These are phyloP conservation scores for Delonix regia DNA, from an alignment of 306 rosid species.

Conservation along the genomic window DNA sequence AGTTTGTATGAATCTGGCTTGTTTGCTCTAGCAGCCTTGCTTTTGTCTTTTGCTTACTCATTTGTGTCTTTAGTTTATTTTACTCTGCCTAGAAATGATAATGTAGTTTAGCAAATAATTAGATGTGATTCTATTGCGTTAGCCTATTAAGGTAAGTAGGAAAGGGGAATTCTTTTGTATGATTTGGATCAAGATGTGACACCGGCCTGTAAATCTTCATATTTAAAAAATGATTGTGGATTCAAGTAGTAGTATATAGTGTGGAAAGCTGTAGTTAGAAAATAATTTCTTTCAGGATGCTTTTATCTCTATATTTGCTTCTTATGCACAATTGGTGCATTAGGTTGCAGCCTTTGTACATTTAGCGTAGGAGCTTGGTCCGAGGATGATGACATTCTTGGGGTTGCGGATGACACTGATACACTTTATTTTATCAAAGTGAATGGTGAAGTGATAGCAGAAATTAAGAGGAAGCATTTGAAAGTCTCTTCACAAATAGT, in stretches of 20 bases:
- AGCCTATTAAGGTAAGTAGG: neutral
- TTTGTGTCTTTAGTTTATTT: neutral
- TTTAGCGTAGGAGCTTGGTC: conserved; percentile 92
- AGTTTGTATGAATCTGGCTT: neutral
- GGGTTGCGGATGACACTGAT: conserved; percentile 75
- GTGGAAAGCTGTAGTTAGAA: conserved; percentile 5
- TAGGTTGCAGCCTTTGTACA: conserved; percentile 66
- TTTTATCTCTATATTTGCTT: conserved; percentile 6
- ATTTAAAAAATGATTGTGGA: neutral
- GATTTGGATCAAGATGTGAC: neutral
- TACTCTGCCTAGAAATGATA: neutral
- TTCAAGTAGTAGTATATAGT: neutral
- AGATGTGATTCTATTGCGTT: neutral
- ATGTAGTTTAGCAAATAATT: neutral
- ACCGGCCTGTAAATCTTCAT: neutral
- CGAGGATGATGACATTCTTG: conserved; percentile 77
- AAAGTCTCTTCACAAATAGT: conserved; percentile 69
- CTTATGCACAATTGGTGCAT: conserved; percentile 38
- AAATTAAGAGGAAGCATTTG: conserved; percentile 63
- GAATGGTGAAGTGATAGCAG: conserved; percentile 72
- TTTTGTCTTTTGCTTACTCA: neutral
- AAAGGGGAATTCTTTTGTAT: neutral
- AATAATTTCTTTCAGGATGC: neutral
- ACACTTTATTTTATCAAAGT: conserved; percentile 76
- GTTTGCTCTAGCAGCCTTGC: neutral